phyloP scores from a whole-genome alignment of 345 rosid genomes.

The Populus ilicifolia region DNA sequence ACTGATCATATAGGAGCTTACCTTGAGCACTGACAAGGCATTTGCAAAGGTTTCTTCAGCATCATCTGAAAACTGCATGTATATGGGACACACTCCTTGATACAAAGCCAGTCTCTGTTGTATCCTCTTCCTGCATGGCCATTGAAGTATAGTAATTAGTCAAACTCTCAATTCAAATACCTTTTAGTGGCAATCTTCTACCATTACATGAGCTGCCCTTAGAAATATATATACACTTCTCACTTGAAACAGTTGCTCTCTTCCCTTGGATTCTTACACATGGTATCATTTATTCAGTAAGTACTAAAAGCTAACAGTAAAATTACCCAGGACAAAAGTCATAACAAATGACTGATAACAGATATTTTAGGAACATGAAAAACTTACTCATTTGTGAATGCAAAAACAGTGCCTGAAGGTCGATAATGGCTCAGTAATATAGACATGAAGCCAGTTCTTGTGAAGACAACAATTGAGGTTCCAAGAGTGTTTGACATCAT shows the following conservation, averaged over 20 bases:
- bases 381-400: constrained; percentile 88
- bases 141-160: constrained; percentile 14
- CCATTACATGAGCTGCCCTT: not conserved
- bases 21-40: constrained; percentile 74
- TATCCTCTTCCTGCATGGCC: constrained; percentile 64
- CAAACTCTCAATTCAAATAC: not conserved
- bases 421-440: constrained; percentile 90
- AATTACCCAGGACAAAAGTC: not conserved
- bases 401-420: constrained; percentile 89
- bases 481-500: constrained; percentile 99
- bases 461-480: constrained; percentile 92
- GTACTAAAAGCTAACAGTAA: no score
- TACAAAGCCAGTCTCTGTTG: constrained; percentile 86
- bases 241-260: no score
- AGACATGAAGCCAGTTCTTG: constrained; percentile 96
- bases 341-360: constrained; percentile 4
- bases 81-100: constrained; percentile 92
- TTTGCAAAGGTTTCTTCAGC: constrained; percentile 81
- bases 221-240: no score
- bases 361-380: not conserved
- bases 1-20: constrained; percentile 14
- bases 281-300: no score
- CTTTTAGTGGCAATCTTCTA: not conserved
- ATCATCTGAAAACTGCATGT: constrained; percentile 88
- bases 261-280: not conserved